Percentiles rank a stretch among this genome's conserved stretches.
Conservation (phyloP, 1,284 basidiomycete species). For the Nidula niveotomentosa region DNA sequence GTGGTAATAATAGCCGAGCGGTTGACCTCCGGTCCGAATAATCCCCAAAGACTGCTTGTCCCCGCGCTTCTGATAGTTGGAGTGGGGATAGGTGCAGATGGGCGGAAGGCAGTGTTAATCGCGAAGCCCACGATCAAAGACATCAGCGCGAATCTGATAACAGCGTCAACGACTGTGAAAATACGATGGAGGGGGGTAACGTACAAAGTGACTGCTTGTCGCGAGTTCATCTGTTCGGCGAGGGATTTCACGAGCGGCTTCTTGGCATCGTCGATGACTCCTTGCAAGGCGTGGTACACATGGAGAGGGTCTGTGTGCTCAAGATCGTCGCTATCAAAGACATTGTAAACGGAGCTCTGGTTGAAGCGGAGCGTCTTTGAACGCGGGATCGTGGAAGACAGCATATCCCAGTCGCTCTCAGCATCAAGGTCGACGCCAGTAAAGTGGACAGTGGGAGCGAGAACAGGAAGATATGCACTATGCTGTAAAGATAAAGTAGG, state of each 20-base stretch:
- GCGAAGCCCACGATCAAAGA: constrained; percentile 68
- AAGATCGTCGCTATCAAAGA: constrained; percentile 48
- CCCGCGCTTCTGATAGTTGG: constrained; percentile 28
- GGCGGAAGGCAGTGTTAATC: constrained; percentile 50
- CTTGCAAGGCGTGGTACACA: constrained; percentile 45
- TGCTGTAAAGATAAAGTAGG: constrained; percentile 43
- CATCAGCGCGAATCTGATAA: constrained; percentile 57
- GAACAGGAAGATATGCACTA: constrained; percentile 59
- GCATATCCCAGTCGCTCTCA: constrained; percentile 47
- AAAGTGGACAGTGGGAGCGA: constrained; percentile 29
- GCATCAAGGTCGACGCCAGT: constrained; percentile 27
- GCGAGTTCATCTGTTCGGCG: constrained; percentile 41
- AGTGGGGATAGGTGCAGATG: constrained; percentile 31
- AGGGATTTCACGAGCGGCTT: constrained; percentile 31
- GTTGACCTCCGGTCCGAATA: constrained; percentile 30
- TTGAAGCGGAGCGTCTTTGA: constrained; percentile 37
- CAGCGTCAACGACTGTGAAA: constrained; percentile 6
- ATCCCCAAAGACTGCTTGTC: constrained; percentile 31
- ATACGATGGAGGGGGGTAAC: constrained; percentile 19
- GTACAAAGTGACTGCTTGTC: constrained; percentile 64
- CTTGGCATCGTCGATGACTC: constrained; percentile 36
- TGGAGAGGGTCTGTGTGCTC: constrained; percentile 38
- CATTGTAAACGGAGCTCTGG: constrained; percentile 25
- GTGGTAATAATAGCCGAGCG: constrained; percentile 34
- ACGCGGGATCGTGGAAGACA: constrained; percentile 36